A percentile compares a stretch with the other conserved stretches of the same genome.
Evolutionary conservation across 805 yeast genomes (phyloP).

Genomic region (Candida tibetensis): DNA sequence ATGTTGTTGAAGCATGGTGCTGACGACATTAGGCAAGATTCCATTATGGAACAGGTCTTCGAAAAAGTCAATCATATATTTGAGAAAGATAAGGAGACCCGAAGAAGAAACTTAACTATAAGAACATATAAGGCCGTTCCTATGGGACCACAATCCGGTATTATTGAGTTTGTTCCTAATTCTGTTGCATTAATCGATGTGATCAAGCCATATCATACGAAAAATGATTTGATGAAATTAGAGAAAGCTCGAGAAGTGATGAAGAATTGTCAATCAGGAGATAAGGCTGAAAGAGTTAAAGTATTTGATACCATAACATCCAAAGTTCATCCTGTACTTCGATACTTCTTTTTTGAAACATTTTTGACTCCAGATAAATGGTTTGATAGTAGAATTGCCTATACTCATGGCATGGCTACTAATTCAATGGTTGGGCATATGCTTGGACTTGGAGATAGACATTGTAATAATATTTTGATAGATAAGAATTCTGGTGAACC

Average conservation of each 20-base stretch:
- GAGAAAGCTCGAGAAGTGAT: constrained; percentile 63
- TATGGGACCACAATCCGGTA: constrained; percentile 80
- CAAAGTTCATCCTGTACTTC: constrained; percentile 63
- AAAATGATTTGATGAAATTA: constrained; percentile 44
- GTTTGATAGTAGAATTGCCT: constrained; percentile 63
- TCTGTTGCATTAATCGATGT: constrained; percentile 71
- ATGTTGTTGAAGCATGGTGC: constrained; percentile 78
- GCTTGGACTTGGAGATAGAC: constrained; percentile 93
- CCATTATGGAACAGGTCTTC: constrained; percentile 97
- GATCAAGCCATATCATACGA: constrained; percentile 59
- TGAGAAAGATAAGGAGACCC: constrained; percentile 50
- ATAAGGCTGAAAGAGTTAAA: constrained; percentile 41
- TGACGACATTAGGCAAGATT: constrained; percentile 93
- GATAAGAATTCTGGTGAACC: constrained; percentile 86
- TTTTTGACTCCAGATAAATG: constrained; percentile 70
- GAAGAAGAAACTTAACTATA: constrained; percentile 56
- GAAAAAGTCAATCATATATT: constrained; percentile 75
- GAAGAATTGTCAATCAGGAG: constrained; percentile 52
- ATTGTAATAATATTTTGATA: constrained; percentile 83
- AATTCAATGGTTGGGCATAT: constrained; percentile 85
- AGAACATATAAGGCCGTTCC: constrained; percentile 91
- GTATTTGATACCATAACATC: constrained; percentile 47
- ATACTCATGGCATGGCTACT: constrained; percentile 77
- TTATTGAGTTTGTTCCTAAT: constrained; percentile 83
- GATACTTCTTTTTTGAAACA: constrained; percentile 65